phyloP scores from a whole-genome alignment of 2,329 filamentous ascomycete genomes.

The Xylariaceae sp. region DNA sequence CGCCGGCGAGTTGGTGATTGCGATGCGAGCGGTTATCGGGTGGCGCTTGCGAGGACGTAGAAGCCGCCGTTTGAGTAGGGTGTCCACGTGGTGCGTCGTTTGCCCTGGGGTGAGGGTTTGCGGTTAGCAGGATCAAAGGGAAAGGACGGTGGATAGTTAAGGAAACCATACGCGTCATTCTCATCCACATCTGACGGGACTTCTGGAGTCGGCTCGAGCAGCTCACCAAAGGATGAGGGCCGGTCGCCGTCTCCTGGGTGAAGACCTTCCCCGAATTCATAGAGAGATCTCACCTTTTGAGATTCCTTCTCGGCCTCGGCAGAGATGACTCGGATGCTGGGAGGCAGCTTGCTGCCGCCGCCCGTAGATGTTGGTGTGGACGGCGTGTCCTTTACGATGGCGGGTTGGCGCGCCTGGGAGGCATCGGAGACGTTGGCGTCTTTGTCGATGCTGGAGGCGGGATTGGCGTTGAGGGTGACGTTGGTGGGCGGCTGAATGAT shows the following conservation, averaged over 20 bases:
- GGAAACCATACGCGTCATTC: constrained; percentile 56
- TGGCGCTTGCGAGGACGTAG: constrained; percentile 30
- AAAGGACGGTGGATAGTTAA: constrained; percentile 34
- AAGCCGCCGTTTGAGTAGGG: constrained; percentile 29
- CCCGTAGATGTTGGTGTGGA: constrained; percentile 10
- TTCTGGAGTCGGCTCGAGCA: constrained; percentile 47
- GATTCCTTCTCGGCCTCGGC: constrained; percentile 58
- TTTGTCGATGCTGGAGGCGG: constrained; percentile 2
- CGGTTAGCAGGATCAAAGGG: constrained; percentile 28
- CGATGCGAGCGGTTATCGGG: constrained; percentile 38
- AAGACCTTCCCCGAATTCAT: constrained; percentile 52
- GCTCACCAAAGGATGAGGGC: constrained; percentile 44
- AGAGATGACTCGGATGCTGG: constrained; percentile 51
- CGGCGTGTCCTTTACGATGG: background rate
- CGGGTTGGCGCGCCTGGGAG: constrained; percentile 12
- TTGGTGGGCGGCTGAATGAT: constrained; percentile 13
- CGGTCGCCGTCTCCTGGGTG: constrained; percentile 50
- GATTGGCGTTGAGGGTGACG: no score
- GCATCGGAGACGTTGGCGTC: constrained; percentile 5
- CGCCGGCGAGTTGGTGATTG: constrained; percentile 51
- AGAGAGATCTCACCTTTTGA: constrained; percentile 65
- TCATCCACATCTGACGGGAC: constrained; percentile 49
- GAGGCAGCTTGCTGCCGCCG: constrained; percentile 27
- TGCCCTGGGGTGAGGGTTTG: constrained; percentile 24
- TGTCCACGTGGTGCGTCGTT: constrained; percentile 27